Percentiles rank a stretch among this genome's conserved stretches.
Evolutionary conservation across 1,284 basidiomycete species (phyloP).

Genomic region (Malassezia obtusa): DNA sequence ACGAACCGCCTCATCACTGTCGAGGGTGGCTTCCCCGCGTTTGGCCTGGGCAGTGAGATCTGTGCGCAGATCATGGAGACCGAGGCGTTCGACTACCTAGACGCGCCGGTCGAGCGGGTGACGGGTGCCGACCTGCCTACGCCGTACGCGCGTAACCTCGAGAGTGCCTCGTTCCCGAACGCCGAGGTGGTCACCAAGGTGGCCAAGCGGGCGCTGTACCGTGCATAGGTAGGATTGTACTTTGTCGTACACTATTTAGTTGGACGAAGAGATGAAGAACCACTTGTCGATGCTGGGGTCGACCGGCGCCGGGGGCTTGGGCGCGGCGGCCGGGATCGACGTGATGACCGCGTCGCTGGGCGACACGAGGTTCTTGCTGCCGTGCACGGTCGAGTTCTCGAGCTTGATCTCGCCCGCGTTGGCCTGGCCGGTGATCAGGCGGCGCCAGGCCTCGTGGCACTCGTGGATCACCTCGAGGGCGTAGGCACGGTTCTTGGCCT

Average conservation of each 20-base stretch:
- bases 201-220: constrained; percentile 43
- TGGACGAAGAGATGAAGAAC: constrained; percentile 38
- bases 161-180: constrained; percentile 42
- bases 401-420: constrained; percentile 47
- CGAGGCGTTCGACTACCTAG: constrained; percentile 55
- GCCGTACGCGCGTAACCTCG: constrained; percentile 54
- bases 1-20: constrained; percentile 90
- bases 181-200: constrained; percentile 35
- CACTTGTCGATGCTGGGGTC: constrained; percentile 48
- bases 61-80: constrained; percentile 73
- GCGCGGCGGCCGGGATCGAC: constrained; percentile 64
- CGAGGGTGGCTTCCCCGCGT: constrained; percentile 96
- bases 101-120: constrained; percentile 92
- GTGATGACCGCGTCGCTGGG: constrained; percentile 60
- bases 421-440: constrained; percentile 70
- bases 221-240: background rate
- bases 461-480: constrained; percentile 97
- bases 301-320: constrained; percentile 44
- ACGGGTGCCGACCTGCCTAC: constrained; percentile 66
- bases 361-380: constrained; percentile 61
- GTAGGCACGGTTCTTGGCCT: constrained; percentile 96
- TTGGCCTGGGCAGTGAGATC: constrained; percentile 96
- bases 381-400: constrained; percentile 58
- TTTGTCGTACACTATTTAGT: background rate
- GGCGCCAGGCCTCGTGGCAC: constrained; percentile 97